phyloP scores from a whole-genome alignment of 176 grass and related monocot genomes.

The Miscanthus lutarioriparius region DNA sequence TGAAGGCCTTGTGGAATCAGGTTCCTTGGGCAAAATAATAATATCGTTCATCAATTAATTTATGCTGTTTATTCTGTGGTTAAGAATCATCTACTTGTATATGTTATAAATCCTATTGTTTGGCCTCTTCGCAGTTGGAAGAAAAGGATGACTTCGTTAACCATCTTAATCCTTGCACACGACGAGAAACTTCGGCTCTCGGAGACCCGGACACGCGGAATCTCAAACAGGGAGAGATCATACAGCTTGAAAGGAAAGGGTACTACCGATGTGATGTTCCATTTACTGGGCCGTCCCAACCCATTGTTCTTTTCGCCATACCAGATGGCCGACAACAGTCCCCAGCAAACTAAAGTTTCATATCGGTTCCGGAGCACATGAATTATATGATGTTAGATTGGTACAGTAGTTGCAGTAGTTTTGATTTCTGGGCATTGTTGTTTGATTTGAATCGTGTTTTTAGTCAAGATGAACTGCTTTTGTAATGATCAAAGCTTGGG shows the following conservation, averaged over 20 bases:
- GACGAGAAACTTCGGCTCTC: constrained; percentile 62
- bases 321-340: constrained; percentile 77
- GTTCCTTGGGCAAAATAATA: background rate
- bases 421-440: background rate
- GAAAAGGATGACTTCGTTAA: constrained; percentile 70
- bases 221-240: constrained; percentile 76
- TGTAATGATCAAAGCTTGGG: constrained; percentile 25
- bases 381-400: background rate
- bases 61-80: background rate
- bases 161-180: constrained; percentile 50
- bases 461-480: constrained; percentile 8
- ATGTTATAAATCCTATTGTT: background rate
- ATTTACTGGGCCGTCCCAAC: constrained; percentile 65
- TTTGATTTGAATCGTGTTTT: background rate
- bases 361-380: background rate
- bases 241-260: constrained; percentile 90
- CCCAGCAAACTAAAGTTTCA: constrained; percentile 14
- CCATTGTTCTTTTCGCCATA: constrained; percentile 78
- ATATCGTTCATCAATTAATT: background rate
- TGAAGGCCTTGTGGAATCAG: constrained; percentile 48
- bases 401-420: background rate
- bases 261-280: constrained; percentile 87
- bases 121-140: constrained; percentile 56
- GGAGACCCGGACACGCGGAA: constrained; percentile 79
- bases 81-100: background rate